Evolutionary conservation across 805 yeast species (phyloP), one percentile per base, ranked within the genome.

Genomic region (Hanseniaspora lindneri): DNA sequence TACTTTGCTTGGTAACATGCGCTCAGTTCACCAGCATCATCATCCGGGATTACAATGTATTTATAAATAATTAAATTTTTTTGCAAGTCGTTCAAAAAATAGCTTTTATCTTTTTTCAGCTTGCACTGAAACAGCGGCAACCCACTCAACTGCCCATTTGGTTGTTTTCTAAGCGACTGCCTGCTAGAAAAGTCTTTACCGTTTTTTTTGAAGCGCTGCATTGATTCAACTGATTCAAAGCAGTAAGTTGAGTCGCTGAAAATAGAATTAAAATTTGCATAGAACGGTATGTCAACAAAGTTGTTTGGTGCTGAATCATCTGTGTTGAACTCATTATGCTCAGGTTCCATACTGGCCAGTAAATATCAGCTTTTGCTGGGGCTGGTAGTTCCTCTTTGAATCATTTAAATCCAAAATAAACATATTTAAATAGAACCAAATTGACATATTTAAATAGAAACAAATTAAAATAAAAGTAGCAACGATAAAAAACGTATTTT

Each of bases 61-160:
- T 43, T 43, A 23, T 35, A 14, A 11, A 43, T 21, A 2, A 14
- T 17, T 11, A 43, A 23, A 17, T 43, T 43, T 28, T 43, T 43
- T 35, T 43, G 47, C 13, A 35, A 35, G 13, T 43, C 41, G 16
- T 43, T 43, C 7, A 43, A 19, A 13, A 43, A 13, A 5, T 23
- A 35, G 14, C 47, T 43, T 34, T 43, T 43, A 21, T 43, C 47
- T 28, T 25, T 43, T 20, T 43, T 43, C 25, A 43, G 34, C 21
- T 19, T 43, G 21, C 47, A 43, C 16, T 43, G 34, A 28, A 35
- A 43, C 16, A 43, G 21, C n/a, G 47, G 47, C 13, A 43, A 10
- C 9, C 47, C 47, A 14, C 8, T 14, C 2, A 43, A 16, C 17
- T 34, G 30, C 5, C 37, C 37, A 33, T 33, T 23, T 17, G 20